Conservation (phyloP, 169 alveolate species). For the Pseudocohnilembus persalinus region DNA sequence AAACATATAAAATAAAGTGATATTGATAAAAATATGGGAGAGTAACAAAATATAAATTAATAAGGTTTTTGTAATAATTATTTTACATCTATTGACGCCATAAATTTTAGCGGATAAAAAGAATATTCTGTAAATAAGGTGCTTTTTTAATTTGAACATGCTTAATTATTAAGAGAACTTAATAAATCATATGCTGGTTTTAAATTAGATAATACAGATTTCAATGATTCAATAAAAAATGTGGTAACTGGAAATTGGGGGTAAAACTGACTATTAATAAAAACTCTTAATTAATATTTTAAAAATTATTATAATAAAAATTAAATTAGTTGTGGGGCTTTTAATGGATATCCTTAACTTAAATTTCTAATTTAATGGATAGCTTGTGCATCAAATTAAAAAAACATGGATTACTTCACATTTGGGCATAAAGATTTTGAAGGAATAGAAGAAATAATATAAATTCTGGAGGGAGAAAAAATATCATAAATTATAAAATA, state of each 20-base stretch:
- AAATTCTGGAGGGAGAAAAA: not conserved
- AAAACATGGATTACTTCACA: not conserved
- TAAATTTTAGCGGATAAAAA: too few relatives aligned
- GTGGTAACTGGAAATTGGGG: not conserved
- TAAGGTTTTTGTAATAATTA: too few relatives aligned
- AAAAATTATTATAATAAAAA: too few relatives aligned
- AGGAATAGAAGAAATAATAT: not conserved
- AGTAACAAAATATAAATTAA: too few relatives aligned
- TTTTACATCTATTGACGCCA: not conserved
- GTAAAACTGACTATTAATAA: not conserved
- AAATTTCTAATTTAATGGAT: not conserved
- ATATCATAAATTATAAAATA: not conserved
- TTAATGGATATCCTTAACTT: not conserved
- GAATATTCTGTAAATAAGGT: not conserved
- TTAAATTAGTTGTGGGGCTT: not conserved
- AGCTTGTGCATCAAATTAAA: not conserved
- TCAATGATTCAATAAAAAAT: not conserved
- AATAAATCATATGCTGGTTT: not conserved
- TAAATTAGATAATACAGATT: not conserved
- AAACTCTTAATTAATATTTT: not conserved
- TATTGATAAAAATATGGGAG: too few relatives aligned
- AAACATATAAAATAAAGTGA: not conserved
- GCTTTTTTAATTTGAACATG: not conserved
- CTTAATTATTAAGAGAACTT: not conserved
- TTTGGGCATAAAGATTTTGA: not conserved